Base-by-base conservation (phyloP, 176 grass and related monocot species). In the Cenchrus purpureus region DNA sequence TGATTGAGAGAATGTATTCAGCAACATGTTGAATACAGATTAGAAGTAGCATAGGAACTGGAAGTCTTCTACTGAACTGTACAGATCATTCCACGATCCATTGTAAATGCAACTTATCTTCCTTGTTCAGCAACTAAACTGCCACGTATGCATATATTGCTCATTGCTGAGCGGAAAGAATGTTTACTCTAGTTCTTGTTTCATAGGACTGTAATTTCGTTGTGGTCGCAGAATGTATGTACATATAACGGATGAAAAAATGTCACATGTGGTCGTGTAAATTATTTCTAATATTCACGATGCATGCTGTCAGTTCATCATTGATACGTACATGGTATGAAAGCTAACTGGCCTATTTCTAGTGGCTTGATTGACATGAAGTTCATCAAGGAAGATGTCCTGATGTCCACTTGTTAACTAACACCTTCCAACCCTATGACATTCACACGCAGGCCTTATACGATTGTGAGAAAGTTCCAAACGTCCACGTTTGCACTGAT, bases 1-100 rank as follows among this genome's bases (percentile, higher is more conserved):
- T 78, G 48, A 72, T 43, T 28, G 34, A 60, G 11, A 44, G 44
- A 34, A 73, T 59, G 67, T 68, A 74, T 74, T 83, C 14, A 83
- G 61, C 84, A 29, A 42, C 42, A 15, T 12, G 60, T 87, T 83
- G 79, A 83, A 42, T 90, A 78, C 12, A 28, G 11, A 37, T 64
- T 43, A 49, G 25, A 86, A 77, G 46, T 64, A 29, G 25, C 17
- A 66, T 64, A 57, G 22, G 28, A 57, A 10, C 44, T 57, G 19
- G 55, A 82, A 64, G 50, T 16, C 29, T 83, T 13, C 32, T 73
- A 72, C 55, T 83, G 22, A 71, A 11, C 52, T 70, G n/a, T 70
- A 46, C 49, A 52, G 57, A 67, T 70, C 31, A 46, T 65, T 82
- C 14, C 57, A 44, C 34, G 10, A 46, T 85, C 22, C 63, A 28